These are phyloP conservation scores for Hyphodiscus hymeniophilus DNA, from an alignment of 495 filamentous ascomycete genomes.

Conservation along the genomic window DNA sequence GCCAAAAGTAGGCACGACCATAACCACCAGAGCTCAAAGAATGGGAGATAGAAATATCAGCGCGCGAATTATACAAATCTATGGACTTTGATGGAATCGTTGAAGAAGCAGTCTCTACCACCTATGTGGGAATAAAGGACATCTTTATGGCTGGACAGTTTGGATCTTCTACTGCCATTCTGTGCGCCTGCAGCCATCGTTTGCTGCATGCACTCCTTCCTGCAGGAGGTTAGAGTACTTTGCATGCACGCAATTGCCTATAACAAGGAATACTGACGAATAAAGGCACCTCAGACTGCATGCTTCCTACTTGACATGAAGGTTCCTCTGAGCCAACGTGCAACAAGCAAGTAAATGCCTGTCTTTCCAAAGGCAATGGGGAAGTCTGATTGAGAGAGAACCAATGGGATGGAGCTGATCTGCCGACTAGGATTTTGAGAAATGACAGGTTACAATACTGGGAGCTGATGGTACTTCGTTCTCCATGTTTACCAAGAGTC, in stretches of 20 bases:
- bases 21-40: slow-evolving; percentile 1
- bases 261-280: neutral
- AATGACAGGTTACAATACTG: too few relatives aligned
- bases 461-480: neutral
- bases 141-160: slow-evolving; percentile 7
- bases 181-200: neutral
- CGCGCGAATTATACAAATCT: neutral
- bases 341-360: slow-evolving; percentile 11
- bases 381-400: neutral
- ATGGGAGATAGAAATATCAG: too few relatives aligned
- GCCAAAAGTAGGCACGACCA: neutral
- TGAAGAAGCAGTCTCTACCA: slow-evolving; percentile 3
- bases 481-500: neutral
- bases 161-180: slow-evolving; percentile 1
- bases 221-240: neutral
- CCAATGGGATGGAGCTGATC: too few relatives aligned
- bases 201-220: neutral
- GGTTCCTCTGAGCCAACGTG: slow-evolving; percentile 9
- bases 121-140: slow-evolving; percentile 5
- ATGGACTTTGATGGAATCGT: neutral
- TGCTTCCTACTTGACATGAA: slow-evolving; percentile 11
- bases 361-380: slow-evolving; percentile 7
- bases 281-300: slow-evolving; percentile 3
- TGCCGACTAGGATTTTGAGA: too few relatives aligned
- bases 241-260: slow-evolving; percentile 11